Evolutionary conservation across 2,329 filamentous ascomycete species (phyloP), one percentile per base, ranked within the genome.

Genomic region (Davidsoniella eucalypti): DNA sequence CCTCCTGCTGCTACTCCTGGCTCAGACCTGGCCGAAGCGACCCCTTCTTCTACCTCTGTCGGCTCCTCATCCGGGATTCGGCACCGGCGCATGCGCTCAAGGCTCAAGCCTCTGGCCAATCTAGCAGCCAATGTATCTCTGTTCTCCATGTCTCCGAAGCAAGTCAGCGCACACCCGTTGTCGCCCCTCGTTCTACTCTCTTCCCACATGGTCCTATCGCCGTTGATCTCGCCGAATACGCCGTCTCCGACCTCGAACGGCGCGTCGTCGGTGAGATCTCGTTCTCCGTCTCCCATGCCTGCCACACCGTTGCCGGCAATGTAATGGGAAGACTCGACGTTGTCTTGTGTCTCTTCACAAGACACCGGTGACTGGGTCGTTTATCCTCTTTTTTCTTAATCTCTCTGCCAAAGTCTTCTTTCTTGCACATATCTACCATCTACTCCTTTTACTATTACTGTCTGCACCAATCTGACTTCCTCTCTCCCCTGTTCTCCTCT

Each of bases 261-360:
- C 18, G 51, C 57, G 12, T 5, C 58, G 59, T 44, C 63, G 59
- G 48, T 67, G 66, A 49, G 63, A 62, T 26, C 62, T 63, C 23
- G 67, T 65, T 37, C 65, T 64, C 17, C 60, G 63, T n/a, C 68
- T 67, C 54, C 61, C 61, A 45, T 58, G 60, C 52, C 54, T 9
- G 39, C 9, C 9, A 33, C 29, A 4, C 29, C 29, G 1, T 12
- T 33, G 29, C 29, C 29, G 12, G 29, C 7, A 10, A 4, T 33
- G 29, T 33, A 33, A 12, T 12, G 8, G 29, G 29, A 12, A 33
- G 29, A 12, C 29, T 9, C 29, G 29, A 33, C 29, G 29, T 33
- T 33, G 29, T 33, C 12, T 33, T 33, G 29, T 33, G 8, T 33
- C 8, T 33, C 8, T 33, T 12, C 12, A 33, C 12, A 33, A 33